Percentiles rank a stretch among this genome's conserved stretches.
phyloP scores from a whole-genome alignment of 345 rosid genomes.

The Kernera saxatilis region DNA sequence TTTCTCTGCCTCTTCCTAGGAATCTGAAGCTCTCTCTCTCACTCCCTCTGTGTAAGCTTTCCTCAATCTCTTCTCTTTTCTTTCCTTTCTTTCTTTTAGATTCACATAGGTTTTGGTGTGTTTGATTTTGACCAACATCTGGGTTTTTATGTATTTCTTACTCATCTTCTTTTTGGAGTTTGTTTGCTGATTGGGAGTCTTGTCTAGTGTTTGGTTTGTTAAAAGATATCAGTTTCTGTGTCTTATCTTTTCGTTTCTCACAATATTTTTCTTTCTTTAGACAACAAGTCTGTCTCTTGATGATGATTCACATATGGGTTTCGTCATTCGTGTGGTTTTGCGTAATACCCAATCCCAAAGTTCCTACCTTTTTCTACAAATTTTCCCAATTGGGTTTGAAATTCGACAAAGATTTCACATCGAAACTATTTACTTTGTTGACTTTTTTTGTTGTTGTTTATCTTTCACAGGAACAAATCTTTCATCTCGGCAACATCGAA shows the following conservation, averaged over 20 bases:
- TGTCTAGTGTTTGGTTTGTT: constrained; percentile 8
- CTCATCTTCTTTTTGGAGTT: constrained; percentile 2
- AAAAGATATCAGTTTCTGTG: constrained; percentile 4
- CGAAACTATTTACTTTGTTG: constrained; percentile 9
- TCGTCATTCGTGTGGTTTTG: constrained; percentile 20
- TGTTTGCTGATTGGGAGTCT: constrained; percentile 11
- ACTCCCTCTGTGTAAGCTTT: constrained; percentile 22
- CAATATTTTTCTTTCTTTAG: constrained; percentile 6
- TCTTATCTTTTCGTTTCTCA: constrained; percentile 16
- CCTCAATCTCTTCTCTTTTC: neutral
- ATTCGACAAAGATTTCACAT: constrained; percentile 11
- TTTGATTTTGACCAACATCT: constrained; percentile 18
- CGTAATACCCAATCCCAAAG: constrained; percentile 28
- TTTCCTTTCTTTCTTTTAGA: neutral
- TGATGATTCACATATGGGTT: constrained; percentile 31
- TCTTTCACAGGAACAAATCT: constrained; percentile 35
- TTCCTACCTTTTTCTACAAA: neutral
- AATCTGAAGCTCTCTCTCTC: constrained; percentile 18
- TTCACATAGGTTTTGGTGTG: constrained; percentile 24
- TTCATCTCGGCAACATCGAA: constrained; percentile 1
- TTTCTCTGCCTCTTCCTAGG: constrained; percentile 39
- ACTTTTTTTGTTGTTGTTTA: constrained; percentile 6
- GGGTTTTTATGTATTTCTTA: neutral
- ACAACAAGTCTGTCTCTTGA: constrained; percentile 30
- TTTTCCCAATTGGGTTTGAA: neutral